phyloP scores from a whole-genome alignment of 2,329 filamentous ascomycete species.

The Aspergillus viridinutans region DNA sequence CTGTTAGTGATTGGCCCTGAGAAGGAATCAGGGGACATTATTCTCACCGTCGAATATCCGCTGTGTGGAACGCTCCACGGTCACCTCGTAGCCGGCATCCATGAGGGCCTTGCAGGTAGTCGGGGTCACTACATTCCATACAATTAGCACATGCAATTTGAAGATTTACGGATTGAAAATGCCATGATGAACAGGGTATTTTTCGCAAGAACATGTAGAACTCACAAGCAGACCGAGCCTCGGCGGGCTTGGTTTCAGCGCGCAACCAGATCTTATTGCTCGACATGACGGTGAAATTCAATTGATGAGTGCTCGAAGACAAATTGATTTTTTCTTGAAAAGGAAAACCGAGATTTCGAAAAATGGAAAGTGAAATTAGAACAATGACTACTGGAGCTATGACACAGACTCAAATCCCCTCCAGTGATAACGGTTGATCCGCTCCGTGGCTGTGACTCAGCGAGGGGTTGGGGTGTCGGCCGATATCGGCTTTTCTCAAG shows the following conservation, averaged over 20 bases:
- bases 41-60: conserved; percentile 53
- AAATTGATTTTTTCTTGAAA: conserved; percentile 4
- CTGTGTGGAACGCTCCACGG: conserved; percentile 63
- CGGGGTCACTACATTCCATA: conserved; percentile 38
- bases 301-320: conserved; percentile 5
- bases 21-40: background rate
- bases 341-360: conserved; percentile 5
- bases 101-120: conserved; percentile 59
- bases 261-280: conserved; percentile 51
- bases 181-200: background rate
- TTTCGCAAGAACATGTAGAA: background rate
- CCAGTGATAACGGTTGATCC: conserved; percentile 32
- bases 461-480: background rate
- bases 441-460: conserved; percentile 26
- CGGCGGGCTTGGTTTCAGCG: conserved; percentile 57
- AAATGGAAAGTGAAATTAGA: conserved; percentile 6
- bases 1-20: conserved; percentile 6
- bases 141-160: conserved; percentile 3
- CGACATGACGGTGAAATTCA: conserved; percentile 23
- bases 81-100: conserved; percentile 65
- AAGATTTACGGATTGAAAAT: background rate
- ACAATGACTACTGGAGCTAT: conserved; percentile 15
- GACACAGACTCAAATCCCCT: conserved; percentile 24
- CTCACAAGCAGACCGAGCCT: conserved; percentile 50
- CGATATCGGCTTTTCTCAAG: conserved; percentile 14